Percentiles rank a stretch among this genome's conserved stretches.
Evolutionary conservation across 2,329 filamentous ascomycete genomes (phyloP).

Genomic region (Davidsoniella virescens): DNA sequence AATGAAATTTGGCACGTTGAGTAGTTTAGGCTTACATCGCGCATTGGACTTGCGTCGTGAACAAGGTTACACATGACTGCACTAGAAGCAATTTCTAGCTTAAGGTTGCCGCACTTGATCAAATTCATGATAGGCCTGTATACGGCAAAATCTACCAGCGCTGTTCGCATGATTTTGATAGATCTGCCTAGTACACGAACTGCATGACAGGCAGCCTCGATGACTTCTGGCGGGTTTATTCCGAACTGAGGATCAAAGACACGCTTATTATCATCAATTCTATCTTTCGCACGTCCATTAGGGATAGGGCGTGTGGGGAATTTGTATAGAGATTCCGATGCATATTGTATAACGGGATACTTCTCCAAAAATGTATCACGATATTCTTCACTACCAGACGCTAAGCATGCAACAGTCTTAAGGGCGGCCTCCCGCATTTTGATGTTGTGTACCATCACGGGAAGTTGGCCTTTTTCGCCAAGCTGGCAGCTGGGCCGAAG

Average conservation of each 20-base stretch:
- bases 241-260: slow-evolving; percentile 38
- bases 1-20: neutral
- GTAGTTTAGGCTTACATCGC: slow-evolving; percentile 44
- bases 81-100: slow-evolving; percentile 75
- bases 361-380: slow-evolving; percentile 68
- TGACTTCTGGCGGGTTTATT: slow-evolving; percentile 55
- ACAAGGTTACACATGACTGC: slow-evolving; percentile 73
- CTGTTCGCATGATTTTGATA: slow-evolving; percentile 68
- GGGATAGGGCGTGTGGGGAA: slow-evolving; percentile 35
- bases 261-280: neutral
- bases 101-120: slow-evolving; percentile 55
- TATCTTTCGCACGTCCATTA: slow-evolving; percentile 26
- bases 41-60: slow-evolving; percentile 79
- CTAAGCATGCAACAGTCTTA: slow-evolving; percentile 65
- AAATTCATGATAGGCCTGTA: slow-evolving; percentile 62
- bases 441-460: slow-evolving; percentile 50
- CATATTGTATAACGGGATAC: slow-evolving; percentile 55
- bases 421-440: slow-evolving; percentile 61
- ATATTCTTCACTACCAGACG: slow-evolving; percentile 67
- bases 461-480: slow-evolving; percentile 44
- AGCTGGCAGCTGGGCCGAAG: slow-evolving; percentile 30
- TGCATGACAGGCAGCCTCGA: slow-evolving; percentile 73
- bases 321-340: slow-evolving; percentile 60
- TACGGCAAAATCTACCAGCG: slow-evolving; percentile 71
- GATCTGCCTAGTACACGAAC: slow-evolving; percentile 71